These are phyloP conservation scores for Arthrobotrys iridis DNA, from an alignment of 2,329 filamentous ascomycete genomes.

Conservation along the genomic window DNA sequence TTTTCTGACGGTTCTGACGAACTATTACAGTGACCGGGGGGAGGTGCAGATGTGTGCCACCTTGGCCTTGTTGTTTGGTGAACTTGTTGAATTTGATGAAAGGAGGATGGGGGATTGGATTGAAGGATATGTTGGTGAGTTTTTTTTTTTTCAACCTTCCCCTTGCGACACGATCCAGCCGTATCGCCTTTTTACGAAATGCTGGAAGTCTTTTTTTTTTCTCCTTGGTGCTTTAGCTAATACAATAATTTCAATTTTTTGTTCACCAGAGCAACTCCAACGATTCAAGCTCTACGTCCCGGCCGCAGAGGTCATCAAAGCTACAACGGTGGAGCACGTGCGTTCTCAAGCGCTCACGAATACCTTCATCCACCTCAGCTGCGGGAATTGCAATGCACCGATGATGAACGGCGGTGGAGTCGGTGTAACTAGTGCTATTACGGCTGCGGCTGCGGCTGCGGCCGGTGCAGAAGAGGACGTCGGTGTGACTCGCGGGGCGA, in stretches of 20 bases:
- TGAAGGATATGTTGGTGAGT: constrained; percentile 56
- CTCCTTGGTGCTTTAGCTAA: too few species aligned
- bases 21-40: constrained; percentile 54
- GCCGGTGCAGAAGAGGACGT: constrained; percentile 38
- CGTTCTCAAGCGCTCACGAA: constrained; percentile 45
- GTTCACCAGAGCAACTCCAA: constrained; percentile 56
- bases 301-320: constrained; percentile 51
- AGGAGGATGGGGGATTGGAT: constrained; percentile 55
- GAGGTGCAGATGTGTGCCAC: constrained; percentile 57
- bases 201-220: neutral
- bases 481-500: constrained; percentile 35
- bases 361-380: constrained; percentile 48
- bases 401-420: constrained; percentile 31
- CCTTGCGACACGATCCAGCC: too few species aligned
- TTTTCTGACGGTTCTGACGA: constrained; percentile 53
- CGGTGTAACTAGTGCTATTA: neutral
- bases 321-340: constrained; percentile 39
- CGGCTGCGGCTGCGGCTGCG: constrained; percentile 22
- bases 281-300: constrained; percentile 56
- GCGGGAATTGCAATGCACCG: constrained; percentile 42
- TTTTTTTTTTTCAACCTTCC: neutral
- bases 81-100: constrained; percentile 51
- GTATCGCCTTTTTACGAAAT: neutral
- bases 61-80: constrained; percentile 49
- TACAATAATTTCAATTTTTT: too few species aligned